phyloP scores from a whole-genome alignment of 2,329 filamentous ascomycete genomes.

The Dactylellina cionopaga region DNA sequence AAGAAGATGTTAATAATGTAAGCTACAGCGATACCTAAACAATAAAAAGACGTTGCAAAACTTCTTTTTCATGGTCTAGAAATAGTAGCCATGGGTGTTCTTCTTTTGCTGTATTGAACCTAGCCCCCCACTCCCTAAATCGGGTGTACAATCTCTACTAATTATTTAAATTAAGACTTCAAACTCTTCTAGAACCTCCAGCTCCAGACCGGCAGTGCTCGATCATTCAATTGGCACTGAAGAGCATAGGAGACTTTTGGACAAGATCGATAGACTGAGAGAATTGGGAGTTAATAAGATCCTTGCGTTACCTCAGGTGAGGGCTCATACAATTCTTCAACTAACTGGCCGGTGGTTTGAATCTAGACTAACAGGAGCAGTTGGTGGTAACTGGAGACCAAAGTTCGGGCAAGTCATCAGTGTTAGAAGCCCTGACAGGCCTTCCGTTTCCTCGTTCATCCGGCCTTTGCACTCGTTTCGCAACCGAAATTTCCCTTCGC shows the following conservation, averaged over 20 bases:
- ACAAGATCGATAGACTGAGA: conserved; percentile 28
- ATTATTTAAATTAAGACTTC: too few species aligned
- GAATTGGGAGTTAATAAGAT: conserved; percentile 28
- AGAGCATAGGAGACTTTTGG: conserved; percentile 25
- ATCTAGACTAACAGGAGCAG: conserved; percentile 41
- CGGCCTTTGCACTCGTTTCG: conserved; percentile 63
- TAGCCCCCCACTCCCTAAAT: too few species aligned
- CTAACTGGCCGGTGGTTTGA: too few species aligned
- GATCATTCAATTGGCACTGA: conserved; percentile 13
- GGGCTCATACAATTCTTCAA: background rate
- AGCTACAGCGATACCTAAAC: too few species aligned
- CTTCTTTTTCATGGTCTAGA: too few species aligned
- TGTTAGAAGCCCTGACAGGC: conserved; percentile 59
- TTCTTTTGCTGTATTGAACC: too few species aligned
- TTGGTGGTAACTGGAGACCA: conserved; percentile 62
- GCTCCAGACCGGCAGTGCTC: too few species aligned
- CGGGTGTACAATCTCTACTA: too few species aligned
- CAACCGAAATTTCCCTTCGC: conserved; percentile 64
- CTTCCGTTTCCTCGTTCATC: conserved; percentile 61
- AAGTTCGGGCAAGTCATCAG: conserved; percentile 60
- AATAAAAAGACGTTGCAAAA: too few species aligned
- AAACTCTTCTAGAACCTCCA: too few species aligned
- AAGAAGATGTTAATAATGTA: too few species aligned
- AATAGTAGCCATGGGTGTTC: too few species aligned
- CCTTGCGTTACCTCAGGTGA: conserved; percentile 25